A percentile compares a stretch with the other conserved stretches of the same genome.
Evolutionary conservation across 2,329 filamentous ascomycete genomes (phyloP).

Genomic region (Monilinia polystroma): DNA sequence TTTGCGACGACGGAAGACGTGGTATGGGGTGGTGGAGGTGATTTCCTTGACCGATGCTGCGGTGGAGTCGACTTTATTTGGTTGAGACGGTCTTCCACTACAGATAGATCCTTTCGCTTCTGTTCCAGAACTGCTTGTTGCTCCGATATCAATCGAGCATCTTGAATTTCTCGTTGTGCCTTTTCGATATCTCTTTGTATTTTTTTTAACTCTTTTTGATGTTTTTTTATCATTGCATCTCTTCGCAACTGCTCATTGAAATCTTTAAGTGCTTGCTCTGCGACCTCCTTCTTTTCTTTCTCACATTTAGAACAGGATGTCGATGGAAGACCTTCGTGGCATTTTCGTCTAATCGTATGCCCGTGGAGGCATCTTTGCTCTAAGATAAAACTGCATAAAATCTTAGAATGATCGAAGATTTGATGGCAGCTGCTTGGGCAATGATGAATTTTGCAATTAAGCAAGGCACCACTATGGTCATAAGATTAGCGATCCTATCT

Average conservation of each 20-base stretch:
- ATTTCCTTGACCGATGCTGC: background rate
- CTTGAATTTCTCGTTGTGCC: constrained; percentile 43
- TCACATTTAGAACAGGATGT: constrained; percentile 52
- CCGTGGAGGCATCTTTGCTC: constrained; percentile 50
- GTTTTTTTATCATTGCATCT: constrained; percentile 28
- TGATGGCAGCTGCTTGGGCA: constrained; percentile 65
- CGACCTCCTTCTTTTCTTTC: constrained; percentile 47
- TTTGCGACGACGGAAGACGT: background rate
- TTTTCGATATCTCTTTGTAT: constrained; percentile 34
- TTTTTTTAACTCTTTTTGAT: constrained; percentile 30
- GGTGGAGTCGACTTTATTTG: constrained; percentile 19
- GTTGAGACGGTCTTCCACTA: constrained; percentile 41
- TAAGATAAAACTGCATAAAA: constrained; percentile 47
- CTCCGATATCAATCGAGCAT: constrained; percentile 47
- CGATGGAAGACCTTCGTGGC: constrained; percentile 41
- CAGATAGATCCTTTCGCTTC: constrained; percentile 48
- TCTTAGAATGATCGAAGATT: constrained; percentile 53
- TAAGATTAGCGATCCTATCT: constrained; percentile 24
- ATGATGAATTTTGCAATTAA: constrained; percentile 58
- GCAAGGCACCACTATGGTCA: constrained; percentile 45
- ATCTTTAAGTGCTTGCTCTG: constrained; percentile 43
- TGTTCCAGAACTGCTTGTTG: constrained; percentile 48
- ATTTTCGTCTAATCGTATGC: constrained; percentile 51
- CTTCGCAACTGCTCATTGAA: constrained; percentile 29
- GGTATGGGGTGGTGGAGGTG: too few species aligned